phyloP scores from a whole-genome alignment of 1,284 basidiomycete genomes.

The Malassezia equina region DNA sequence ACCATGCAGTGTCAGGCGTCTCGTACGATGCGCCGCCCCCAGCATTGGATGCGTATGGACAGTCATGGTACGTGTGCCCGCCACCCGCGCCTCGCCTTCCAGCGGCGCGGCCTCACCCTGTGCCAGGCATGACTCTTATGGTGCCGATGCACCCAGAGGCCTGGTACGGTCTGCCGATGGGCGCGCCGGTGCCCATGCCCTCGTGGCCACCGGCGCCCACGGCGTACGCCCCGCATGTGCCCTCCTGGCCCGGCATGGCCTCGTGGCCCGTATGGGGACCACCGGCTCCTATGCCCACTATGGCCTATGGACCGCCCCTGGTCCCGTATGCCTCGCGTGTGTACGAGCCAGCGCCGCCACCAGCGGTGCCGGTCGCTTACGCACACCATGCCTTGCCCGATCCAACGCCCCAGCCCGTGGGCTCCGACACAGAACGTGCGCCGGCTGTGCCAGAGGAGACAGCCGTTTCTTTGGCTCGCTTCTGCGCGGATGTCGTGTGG shows the following conservation, averaged over 20 bases:
- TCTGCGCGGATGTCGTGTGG: conserved; percentile 45
- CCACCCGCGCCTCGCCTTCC: conserved; percentile 2
- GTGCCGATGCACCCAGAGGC: background rate
- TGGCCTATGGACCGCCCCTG: background rate
- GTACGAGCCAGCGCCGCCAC: background rate
- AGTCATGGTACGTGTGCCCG: background rate
- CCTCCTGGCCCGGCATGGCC: background rate
- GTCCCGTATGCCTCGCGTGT: background rate
- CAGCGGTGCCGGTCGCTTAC: background rate
- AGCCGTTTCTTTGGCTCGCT: conserved; percentile 31
- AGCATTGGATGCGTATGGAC: background rate
- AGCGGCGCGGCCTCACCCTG: background rate
- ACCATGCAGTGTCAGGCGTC: background rate
- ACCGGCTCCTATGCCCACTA: background rate
- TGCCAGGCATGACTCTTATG: background rate
- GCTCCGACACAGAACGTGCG: background rate
- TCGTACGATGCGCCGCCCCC: background rate
- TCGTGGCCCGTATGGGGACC: background rate
- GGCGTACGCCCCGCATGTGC: background rate
- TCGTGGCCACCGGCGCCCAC: background rate
- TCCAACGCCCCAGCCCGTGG: background rate
- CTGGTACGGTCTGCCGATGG: background rate
- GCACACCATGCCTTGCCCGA: background rate
- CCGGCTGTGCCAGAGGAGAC: conserved; percentile 23
- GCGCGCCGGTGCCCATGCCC: background rate